Evolutionary conservation across 495 filamentous ascomycete species (phyloP).

Genomic region (Lepidopterella palustris): DNA sequence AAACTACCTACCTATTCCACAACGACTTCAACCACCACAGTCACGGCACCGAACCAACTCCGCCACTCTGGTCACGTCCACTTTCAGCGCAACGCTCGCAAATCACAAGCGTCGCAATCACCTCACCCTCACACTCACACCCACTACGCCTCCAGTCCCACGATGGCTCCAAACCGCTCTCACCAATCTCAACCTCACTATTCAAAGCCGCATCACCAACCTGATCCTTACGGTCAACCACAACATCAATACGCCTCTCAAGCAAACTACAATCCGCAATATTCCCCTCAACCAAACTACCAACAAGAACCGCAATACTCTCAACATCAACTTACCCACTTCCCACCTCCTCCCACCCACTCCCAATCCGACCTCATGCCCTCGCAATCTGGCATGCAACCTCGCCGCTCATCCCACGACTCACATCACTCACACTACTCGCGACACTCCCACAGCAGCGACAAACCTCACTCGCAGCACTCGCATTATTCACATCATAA

Average conservation of each 20-base stretch:
- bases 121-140: not conserved
- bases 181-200: not conserved
- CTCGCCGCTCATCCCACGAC: constrained; percentile 11
- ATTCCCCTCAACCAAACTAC: not conserved
- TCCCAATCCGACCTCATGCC: not conserved
- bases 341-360: not conserved
- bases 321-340: not conserved
- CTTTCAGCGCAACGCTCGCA: no score
- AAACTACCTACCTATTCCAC: no score
- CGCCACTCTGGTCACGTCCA: no score
- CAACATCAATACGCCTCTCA: no score
- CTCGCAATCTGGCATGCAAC: not conserved
- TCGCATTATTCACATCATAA: not conserved
- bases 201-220: not conserved
- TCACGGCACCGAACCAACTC: no score
- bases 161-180: constrained; percentile 8
- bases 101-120: no score
- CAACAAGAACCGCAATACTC: not conserved
- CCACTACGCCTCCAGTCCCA: not conserved
- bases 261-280: no score
- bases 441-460: not conserved
- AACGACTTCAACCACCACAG: no score
- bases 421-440: constrained; percentile 12
- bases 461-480: not conserved
- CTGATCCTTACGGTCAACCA: not conserved